Base-by-base conservation (phyloP, 2,329 filamentous ascomycete species). In the Capronia epimyces region DNA sequence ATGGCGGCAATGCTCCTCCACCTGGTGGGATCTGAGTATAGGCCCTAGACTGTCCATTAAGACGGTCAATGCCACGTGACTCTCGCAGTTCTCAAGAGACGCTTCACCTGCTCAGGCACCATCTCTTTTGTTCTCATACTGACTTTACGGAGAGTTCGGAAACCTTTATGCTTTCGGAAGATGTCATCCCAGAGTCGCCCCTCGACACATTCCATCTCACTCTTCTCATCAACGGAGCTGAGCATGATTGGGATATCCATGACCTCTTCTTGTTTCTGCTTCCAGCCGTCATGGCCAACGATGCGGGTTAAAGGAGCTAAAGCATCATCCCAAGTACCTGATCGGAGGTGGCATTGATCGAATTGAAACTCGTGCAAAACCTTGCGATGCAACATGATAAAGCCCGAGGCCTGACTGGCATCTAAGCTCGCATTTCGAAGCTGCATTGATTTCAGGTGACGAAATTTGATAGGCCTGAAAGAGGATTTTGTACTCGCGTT, bases 311-410 rank as follows among this genome's bases (percentile, higher is more conserved):
- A 71, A 1, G 86, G 85, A 32, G 82, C 80, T n/a, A 95, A 77
- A 0, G 87, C 88, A 24, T 89, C 84, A 52, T 93, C 85, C 88
- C 88, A 95, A 50, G 75, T 84, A 22, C 86, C 88, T 53, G 79
- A 77, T 44, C 81, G 76, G 37, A 95, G 76, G 24, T 78, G 74
- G 15, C 90, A 82, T 56, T 87, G 83, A 64, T 89, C 83, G 66
- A 94, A 89, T 65, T 89, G 83, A 63, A 91, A 88, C 63, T 91
- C 85, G 57, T 79, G 76, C 40, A 94, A 79, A 0, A 81, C 84
- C 49, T 74, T 72, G 24, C 80, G 77, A 68, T 95, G 87, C 10
- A 74, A 71, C 43, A 74, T 69, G 52, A 93, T 82, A 55, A 95
- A 81, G 12, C 76, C 74, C 37, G 81, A 77, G 52, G 94, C 78